Conservation (phyloP, 164 flowering plant genomes). For the Vitis amurensis region DNA sequence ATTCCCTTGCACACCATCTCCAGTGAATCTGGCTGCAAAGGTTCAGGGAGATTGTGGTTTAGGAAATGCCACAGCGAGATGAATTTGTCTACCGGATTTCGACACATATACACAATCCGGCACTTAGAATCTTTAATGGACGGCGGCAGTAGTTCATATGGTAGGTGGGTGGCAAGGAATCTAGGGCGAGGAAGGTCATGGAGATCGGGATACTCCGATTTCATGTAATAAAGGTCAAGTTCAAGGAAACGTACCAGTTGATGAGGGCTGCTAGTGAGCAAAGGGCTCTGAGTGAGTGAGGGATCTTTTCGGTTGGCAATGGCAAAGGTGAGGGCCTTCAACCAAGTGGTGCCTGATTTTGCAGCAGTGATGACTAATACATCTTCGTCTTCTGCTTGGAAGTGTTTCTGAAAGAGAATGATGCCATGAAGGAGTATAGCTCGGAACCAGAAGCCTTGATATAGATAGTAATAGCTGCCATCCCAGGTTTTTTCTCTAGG, state of each 20-base stretch:
- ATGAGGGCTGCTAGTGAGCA: constrained; percentile 14
- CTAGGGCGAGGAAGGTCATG: constrained; percentile 11
- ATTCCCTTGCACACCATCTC: too few relatives aligned
- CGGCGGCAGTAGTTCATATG: constrained; percentile 6
- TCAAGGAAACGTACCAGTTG: constrained; percentile 19
- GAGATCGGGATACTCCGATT: not conserved
- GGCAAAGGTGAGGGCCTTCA: constrained; percentile 15
- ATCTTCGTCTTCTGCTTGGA: constrained; percentile 14
- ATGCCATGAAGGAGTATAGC: not conserved
- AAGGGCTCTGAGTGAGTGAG: not conserved
- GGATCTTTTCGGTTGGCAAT: not conserved
- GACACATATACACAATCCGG: constrained; percentile 16
- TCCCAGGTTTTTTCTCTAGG: not conserved
- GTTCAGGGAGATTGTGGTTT: too few relatives aligned
- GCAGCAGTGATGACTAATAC: constrained; percentile 3
- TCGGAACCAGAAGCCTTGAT: not conserved
- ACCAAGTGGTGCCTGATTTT: constrained; percentile 32
- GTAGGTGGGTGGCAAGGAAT: constrained; percentile 15
- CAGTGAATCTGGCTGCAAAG: too few relatives aligned
- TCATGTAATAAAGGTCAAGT: not conserved
- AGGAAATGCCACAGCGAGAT: too few relatives aligned
- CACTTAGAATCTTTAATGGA: constrained; percentile 10
- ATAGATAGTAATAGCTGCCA: not conserved
- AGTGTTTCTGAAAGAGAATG: constrained; percentile 7
- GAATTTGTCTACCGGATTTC: not conserved